A percentile compares a stretch with the other conserved stretches of the same genome.
phyloP scores from a whole-genome alignment of 164 flowering plant genomes.

The Vitis cinerea region DNA sequence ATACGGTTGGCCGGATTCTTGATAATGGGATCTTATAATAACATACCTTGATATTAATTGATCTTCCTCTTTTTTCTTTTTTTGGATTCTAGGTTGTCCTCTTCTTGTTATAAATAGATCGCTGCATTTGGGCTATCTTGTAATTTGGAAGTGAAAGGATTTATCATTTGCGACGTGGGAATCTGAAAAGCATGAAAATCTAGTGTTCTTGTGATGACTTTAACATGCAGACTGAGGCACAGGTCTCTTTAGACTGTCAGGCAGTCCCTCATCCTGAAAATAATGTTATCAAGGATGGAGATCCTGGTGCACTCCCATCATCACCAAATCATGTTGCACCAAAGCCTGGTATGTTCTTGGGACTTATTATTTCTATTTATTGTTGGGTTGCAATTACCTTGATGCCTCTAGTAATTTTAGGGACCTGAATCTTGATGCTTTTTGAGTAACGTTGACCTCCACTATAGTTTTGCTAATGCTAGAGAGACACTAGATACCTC shows the following conservation, averaged over 20 bases:
- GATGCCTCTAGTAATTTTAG: no score
- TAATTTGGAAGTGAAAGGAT: constrained; percentile 4
- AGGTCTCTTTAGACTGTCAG: constrained; percentile 22
- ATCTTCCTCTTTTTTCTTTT: background rate
- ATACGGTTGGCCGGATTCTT: background rate
- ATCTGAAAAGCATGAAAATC: constrained; percentile 8
- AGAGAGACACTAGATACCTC: no score
- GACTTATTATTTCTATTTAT: no score
- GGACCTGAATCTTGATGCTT: no score
- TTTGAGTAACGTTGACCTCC: no score
- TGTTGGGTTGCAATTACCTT: no score
- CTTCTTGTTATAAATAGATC: background rate
- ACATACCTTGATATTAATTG: background rate
- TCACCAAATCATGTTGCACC: constrained; percentile 21
- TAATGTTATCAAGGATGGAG: constrained; percentile 24
- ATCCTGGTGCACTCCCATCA: constrained; percentile 22
- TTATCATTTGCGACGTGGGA: background rate
- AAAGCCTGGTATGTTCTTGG: constrained; percentile 36
- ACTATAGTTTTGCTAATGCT: no score
- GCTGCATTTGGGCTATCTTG: constrained; percentile 1
- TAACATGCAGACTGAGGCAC: constrained; percentile 32
- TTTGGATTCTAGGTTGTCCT: background rate
- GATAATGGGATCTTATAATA: no score
- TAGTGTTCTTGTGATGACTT: constrained; percentile 15
- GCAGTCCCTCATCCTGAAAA: constrained; percentile 20